Evolutionary conservation across 2,329 filamentous ascomycete genomes (phyloP), one percentile per base, ranked within the genome.

Genomic region (Neobulgaria alba): DNA sequence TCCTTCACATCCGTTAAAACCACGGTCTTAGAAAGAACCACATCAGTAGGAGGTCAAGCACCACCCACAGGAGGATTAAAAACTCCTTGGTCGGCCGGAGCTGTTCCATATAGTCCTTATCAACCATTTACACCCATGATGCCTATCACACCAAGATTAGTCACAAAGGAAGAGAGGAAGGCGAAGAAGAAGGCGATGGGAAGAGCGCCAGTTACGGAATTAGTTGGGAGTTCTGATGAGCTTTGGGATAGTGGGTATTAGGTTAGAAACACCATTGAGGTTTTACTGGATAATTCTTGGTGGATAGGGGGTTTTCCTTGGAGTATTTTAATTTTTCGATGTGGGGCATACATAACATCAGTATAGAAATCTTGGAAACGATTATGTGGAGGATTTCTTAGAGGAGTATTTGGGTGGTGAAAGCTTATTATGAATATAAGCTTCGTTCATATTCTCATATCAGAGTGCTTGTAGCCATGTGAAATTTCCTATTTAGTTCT

Each of bases 101-200:
- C 76, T 1, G 73, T 79, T 16, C 84, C 84, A 2, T 89, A 89
- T 61, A 78, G 75, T 41, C 82, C 85, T 0, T 90, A 89, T 52
- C 85, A 89, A 66, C 85, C 85, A 0, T 85, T 80, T 57, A 83
- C 80, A 5, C 82, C 84, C 1, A 68, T 85, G 35, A 72, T 87
- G 37, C 85, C 85, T 1, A 75, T 89, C 36, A 88, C 85, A 20
- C 83, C 85, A n/a, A 77, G 75, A 15, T 63, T 90, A 34, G 77
- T 85, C 12, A 85, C 78, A 17, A 77, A 71, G 60, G 73, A 76
- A 47, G 83, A 89, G 56, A 66, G 82, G 19, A 86, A 81, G 70
- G 68, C 73, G 58, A 79, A 77, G 69, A 76, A 69, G 67, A 77
- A 71, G 57, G 62, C 78, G 17, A 14, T 34, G 57, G 23, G 23